Evolutionary conservation across 768 basidiomycete genomes (phyloP), one percentile per base, ranked within the genome.

Genomic region (Leccinum ochraceum): DNA sequence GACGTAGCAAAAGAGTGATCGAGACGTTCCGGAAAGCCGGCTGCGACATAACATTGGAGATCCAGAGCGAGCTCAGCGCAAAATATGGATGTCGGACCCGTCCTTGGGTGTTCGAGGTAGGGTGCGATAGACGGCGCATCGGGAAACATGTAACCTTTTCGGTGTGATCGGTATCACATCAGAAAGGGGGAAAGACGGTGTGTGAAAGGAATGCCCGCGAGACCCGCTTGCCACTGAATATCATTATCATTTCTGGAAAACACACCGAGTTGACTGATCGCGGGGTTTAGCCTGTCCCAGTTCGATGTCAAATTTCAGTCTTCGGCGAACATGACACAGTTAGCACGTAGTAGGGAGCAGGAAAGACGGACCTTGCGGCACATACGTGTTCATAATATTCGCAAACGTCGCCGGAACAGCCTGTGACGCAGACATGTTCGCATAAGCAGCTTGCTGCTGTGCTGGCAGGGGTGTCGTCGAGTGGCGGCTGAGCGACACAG

Each of bases 181-280:
- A 50, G 24, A 3, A 14, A 50, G 24, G 13, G 24, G 22, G 6
- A 24, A 26, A 13, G 6, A 17, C 4, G 6, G 30, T 11, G 17
- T n/a, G 8, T 1, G 8, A 30, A 30, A 1, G 2, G 16, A 30
- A 52, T 3, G 14, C n/a, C 8, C 24, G 24, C 3, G 13, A 22
- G 14, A n/a, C 53, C 6, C 2, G 20, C 77, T 61, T 64, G 90
- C 89, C 90, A 10, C 84, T 87, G 66, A 95, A 87, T 22, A 22
- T 22, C 22, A 22, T 22, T 20, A 84, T 83, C 92, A 95, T 94
- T 75, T 97, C 95, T 1, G 94, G 92, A 36, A 89, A 75, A 71
- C 94, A 94, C 10, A 96, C 75, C 30, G 95, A 80, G 70, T 97
- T 94, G 9, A 95, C 71, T 4, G 89, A 84, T 48, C 81, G 76